Conservation (phyloP, 1,139 yeast species). For the Pichia sp. region DNA sequence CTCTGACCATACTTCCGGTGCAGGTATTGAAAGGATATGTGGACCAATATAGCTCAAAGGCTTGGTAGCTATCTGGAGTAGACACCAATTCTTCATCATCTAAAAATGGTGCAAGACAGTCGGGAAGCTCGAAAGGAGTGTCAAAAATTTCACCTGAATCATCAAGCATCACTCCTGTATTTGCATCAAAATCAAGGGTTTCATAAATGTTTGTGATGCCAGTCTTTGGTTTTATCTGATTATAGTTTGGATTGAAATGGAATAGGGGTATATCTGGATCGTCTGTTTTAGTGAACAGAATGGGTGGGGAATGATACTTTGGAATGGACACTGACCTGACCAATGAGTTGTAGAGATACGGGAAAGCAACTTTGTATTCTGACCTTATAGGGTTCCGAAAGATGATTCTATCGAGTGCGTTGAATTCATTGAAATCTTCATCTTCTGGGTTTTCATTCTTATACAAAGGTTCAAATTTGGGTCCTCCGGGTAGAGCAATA, state of each 20-base stretch:
- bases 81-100: conserved; percentile 37
- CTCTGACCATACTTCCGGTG: conserved; percentile 68
- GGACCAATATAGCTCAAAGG: conserved; percentile 69
- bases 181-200: conserved; percentile 27
- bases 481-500: conserved; percentile 89
- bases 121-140: conserved; percentile 16
- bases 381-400: conserved; percentile 72
- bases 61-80: conserved; percentile 49
- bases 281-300: conserved; percentile 44
- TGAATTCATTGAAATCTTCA: conserved; percentile 86
- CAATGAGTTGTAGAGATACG: conserved; percentile 75
- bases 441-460: conserved; percentile 60
- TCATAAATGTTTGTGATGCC: conserved; percentile 21
- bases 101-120: conserved; percentile 42
- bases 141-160: conserved; percentile 29
- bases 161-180: conserved; percentile 33
- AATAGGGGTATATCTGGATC: conserved; percentile 56
- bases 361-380: conserved; percentile 83
- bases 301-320: conserved; percentile 60
- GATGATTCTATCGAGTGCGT: conserved; percentile 80
- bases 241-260: conserved; percentile 48
- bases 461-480: conserved; percentile 87
- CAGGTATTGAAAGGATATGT: conserved; percentile 81
- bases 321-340: conserved; percentile 61
- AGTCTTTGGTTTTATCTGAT: conserved; percentile 48